Base-by-base conservation (phyloP, 164 flowering plant species). In the Magnolia kwangsiensis region DNA sequence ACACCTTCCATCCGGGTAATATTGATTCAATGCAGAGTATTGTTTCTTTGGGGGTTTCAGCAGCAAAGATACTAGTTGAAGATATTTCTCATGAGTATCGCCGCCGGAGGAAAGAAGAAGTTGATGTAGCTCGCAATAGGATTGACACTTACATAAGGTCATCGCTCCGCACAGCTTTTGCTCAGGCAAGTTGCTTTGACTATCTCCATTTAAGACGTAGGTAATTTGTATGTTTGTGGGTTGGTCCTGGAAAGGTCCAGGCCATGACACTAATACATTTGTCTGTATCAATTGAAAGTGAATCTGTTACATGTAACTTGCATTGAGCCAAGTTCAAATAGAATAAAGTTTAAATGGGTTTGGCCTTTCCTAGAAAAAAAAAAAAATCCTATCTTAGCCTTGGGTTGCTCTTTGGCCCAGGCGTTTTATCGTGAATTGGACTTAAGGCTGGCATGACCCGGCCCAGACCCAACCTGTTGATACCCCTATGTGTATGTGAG, bases 121-220 rank as follows among this genome's bases (percentile, higher is more conserved):
- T 81, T 31, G 87, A 89, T 72, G 85, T 88, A 68, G 86, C 89
- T 78, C 77, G 76, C 71, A 82, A 81, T 31, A 88, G 88, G 76
- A 85, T 91, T 82, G 98, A 95, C 50, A 79, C 83, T 18, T 93
- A 92, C 77, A 90, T 95, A 63, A 84, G 98, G 83, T 92, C 97
- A 27, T 95, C 98, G 1, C 50, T 93, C 8, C 89, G 89, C 20
- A 71, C 81, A 61, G 97, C 96, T 73, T 95, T 92, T 83, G 82
- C 94, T 72, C 94, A 92, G 98, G 98, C 87, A 84, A 87, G 97
- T 85, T 31, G 11, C 63, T 23, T 51, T 70, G 61, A 55, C 10
- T 19, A 55, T 55, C 61, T 16, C 13, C 61, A 11, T 55, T 16
- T 16, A 55, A 55, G 13, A 55, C 19, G 3, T 55, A 11, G 13